Evolutionary conservation across 2,329 filamentous ascomycete genomes (phyloP).

Genomic region (Diaporthe ilicicola): DNA sequence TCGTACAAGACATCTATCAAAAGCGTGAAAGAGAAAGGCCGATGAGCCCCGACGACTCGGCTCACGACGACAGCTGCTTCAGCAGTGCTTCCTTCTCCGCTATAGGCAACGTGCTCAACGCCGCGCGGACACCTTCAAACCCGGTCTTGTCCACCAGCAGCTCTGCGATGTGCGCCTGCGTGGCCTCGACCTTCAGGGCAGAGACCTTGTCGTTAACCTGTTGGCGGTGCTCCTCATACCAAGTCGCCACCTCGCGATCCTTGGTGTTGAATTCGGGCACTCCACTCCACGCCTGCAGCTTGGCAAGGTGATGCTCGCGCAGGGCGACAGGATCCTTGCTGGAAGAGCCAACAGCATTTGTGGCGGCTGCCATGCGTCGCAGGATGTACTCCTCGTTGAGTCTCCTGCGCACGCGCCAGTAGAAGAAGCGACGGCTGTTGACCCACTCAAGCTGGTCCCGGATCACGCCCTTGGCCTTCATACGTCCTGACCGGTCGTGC

Average conservation of each 20-base stretch:
- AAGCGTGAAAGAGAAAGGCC: neutral
- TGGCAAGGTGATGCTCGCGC: slow-evolving; percentile 74
- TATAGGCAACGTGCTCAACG: slow-evolving; percentile 73
- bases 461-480: slow-evolving; percentile 97
- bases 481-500: slow-evolving; percentile 95
- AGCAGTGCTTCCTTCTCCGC: slow-evolving; percentile 74
- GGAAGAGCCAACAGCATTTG: slow-evolving; percentile 44
- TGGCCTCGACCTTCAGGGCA: slow-evolving; percentile 75
- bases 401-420: slow-evolving; percentile 97
- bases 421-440: slow-evolving; percentile 96
- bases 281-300: slow-evolving; percentile 84
- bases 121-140: slow-evolving; percentile 73
- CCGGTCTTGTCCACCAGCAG: slow-evolving; percentile 66
- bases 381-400: slow-evolving; percentile 98
- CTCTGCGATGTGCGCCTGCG: slow-evolving; percentile 37
- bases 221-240: slow-evolving; percentile 97
- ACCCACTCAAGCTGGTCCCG: slow-evolving; percentile 85
- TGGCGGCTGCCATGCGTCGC: slow-evolving; percentile 76
- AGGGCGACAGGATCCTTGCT: slow-evolving; percentile 57
- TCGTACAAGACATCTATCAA: neutral
- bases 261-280: slow-evolving; percentile 79
- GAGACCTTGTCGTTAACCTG: slow-evolving; percentile 85
- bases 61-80: slow-evolving; percentile 33
- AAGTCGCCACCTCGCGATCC: slow-evolving; percentile 85
- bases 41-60: neutral